Evolutionary conservation across 805 yeast genomes (phyloP), one percentile per base, ranked within the genome.

Genomic region (Hanseniaspora thailandica): DNA sequence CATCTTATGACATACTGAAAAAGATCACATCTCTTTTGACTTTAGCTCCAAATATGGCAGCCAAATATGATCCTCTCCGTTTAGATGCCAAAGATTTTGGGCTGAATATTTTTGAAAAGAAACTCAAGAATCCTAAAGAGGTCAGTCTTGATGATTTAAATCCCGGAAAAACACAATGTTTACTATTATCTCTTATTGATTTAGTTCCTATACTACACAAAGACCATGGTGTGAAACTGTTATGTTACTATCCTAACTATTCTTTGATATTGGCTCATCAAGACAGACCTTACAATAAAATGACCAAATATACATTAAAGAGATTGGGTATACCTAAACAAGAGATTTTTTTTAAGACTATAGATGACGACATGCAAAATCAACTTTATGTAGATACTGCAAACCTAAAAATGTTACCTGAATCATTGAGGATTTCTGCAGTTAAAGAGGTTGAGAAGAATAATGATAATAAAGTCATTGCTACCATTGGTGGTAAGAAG

Each of bases 401-500:
- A n/a, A n/a, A n/a, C 15, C 4, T 2, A 13, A 31, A 13, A 13
- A 31, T 12, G 34, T 15, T 4, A 31, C n/a, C n/a, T n/a, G n/a
- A n/a, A n/a, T n/a, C n/a, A n/a, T n/a, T n/a, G n/a, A 3, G 2
- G 15, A 30, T 3, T 19, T 28, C 6, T 40, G 33, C 52, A 33
- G 40, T 46, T 28, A 40, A 44, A 10, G 43, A 33, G 8, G 46
- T 38, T 22, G 38, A 40, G 23, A 49, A 22, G 30, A 36, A 40
- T n/a, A 45, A 49, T 28, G 45, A 55, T 5, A 17, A 40, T 3
- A 49, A 50, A 28, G 36, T 47, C 30, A 26, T 55, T 43, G 49
- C 47, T 25, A 39, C 22, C 28, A 38, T 54, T 19, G 36, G 26
- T 10, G 28, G 22, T 6, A 39, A 28, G 12, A 26, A 28, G 19